Evolutionary conservation across 768 basidiomycete genomes (phyloP).

Genomic region (Sporobolomyces roseus): DNA sequence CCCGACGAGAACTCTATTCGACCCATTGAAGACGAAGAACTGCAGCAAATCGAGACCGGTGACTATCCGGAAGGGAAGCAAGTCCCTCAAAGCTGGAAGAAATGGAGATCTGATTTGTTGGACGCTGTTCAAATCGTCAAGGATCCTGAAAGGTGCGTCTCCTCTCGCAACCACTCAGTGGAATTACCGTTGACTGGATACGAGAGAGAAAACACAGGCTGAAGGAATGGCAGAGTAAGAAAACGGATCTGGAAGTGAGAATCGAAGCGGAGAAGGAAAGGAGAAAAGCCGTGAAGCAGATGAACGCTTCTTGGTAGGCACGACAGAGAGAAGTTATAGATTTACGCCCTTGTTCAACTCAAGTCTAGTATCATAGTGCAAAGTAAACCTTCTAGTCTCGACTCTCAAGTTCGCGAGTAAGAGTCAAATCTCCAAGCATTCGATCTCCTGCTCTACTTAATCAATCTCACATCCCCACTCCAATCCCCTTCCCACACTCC

Average conservation of each 20-base stretch:
- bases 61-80: not conserved
- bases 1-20: not conserved
- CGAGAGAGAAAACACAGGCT: not conserved
- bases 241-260: not conserved
- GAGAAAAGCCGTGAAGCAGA: not conserved
- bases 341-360: too few species aligned
- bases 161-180: not conserved
- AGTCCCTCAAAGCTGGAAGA: not conserved
- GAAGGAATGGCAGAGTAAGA: not conserved
- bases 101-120: not conserved
- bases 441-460: not conserved
- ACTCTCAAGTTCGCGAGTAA: too few species aligned
- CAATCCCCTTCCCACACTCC: conserved; percentile 30
- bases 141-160: not conserved
- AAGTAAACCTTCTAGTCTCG: too few species aligned
- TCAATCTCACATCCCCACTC: not conserved
- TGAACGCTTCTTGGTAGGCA: not conserved
- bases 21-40: not conserved
- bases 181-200: too few species aligned
- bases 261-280: not conserved
- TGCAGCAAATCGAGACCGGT: not conserved
- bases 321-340: too few species aligned
- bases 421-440: too few species aligned
- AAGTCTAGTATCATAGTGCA: too few species aligned
- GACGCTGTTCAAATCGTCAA: not conserved